Percentiles rank a stretch among this genome's conserved stretches.
These are phyloP conservation scores for Aspergillus heteromorphus DNA, from an alignment of 495 filamentous ascomycete genomes.

Conservation along the genomic window DNA sequence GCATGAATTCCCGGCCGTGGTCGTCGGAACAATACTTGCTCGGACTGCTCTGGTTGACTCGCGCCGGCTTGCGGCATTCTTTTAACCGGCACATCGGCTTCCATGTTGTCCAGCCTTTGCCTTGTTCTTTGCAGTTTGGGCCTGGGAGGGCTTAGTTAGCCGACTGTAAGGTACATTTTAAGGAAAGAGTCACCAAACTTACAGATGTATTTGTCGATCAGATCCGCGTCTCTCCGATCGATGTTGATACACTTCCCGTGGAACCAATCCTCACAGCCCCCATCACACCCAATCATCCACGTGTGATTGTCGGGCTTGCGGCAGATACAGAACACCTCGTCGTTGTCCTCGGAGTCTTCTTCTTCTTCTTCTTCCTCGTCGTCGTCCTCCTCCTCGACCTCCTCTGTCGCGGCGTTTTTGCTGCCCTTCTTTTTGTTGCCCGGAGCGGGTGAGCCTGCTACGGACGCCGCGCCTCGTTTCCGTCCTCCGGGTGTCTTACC, in stretches of 20 bases:
- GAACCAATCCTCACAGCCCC: slow-evolving; percentile 69
- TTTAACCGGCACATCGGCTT: slow-evolving; percentile 62
- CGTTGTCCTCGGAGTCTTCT: slow-evolving; percentile 41
- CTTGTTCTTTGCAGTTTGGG: slow-evolving; percentile 52
- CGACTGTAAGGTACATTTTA: too few species aligned
- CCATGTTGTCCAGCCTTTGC: slow-evolving; percentile 56
- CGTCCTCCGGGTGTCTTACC: slow-evolving; percentile 42
- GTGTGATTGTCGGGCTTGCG: slow-evolving; percentile 65
- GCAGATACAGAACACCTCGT: slow-evolving; percentile 63
- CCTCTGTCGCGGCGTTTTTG: slow-evolving; percentile 17
- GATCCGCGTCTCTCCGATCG: slow-evolving; percentile 51
- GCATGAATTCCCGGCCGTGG: slow-evolving; percentile 57
- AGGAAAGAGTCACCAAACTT: too few species aligned
- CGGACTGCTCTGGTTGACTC: slow-evolving; percentile 37
- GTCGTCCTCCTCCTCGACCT: slow-evolving; percentile 16
- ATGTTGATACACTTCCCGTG: slow-evolving; percentile 66
- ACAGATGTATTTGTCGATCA: slow-evolving; percentile 70
- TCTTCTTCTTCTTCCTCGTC: slow-evolving; percentile 34
- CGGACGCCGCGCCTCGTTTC: slow-evolving; percentile 36
- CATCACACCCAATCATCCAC: slow-evolving; percentile 74
- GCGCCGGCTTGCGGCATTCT: slow-evolving; percentile 57
- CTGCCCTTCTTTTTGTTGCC: slow-evolving; percentile 31
- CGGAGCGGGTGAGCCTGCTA: slow-evolving; percentile 36
- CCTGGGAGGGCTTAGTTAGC: slow-evolving; percentile 27
- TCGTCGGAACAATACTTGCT: slow-evolving; percentile 70